Conservation (phyloP, 1,284 basidiomycete species). For the Xerocomus amazonicus region DNA sequence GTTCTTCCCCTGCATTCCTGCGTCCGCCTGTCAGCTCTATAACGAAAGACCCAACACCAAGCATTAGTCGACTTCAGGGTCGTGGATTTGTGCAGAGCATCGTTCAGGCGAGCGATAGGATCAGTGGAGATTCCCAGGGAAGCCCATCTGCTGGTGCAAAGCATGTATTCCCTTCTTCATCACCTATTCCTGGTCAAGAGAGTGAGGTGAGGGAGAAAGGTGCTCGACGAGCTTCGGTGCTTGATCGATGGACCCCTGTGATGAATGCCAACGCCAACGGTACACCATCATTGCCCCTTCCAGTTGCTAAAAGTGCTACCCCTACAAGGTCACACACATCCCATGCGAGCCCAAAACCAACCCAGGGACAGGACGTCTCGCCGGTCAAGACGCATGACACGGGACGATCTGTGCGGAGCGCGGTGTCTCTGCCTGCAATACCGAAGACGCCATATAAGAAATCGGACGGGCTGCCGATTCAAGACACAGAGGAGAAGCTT, state of each 20-base stretch:
- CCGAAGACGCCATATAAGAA: slow-evolving; percentile 29
- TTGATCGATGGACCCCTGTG: slow-evolving; percentile 63
- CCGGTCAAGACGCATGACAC: slow-evolving; percentile 30
- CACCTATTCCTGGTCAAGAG: slow-evolving; percentile 34
- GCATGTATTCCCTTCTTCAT: slow-evolving; percentile 27
- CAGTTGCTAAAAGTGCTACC: slow-evolving; percentile 35
- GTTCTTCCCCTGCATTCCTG: slow-evolving; percentile 56
- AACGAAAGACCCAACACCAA: slow-evolving; percentile 71
- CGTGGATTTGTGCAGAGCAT: slow-evolving; percentile 79
- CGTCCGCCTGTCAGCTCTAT: slow-evolving; percentile 39
- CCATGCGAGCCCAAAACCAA: slow-evolving; percentile 7
- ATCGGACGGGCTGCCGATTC: slow-evolving; percentile 16
- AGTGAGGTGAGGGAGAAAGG: slow-evolving; percentile 31
- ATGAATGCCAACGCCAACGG: slow-evolving; percentile 15
- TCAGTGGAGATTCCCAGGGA: slow-evolving; percentile 37
- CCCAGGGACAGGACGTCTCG: slow-evolving; percentile 22
- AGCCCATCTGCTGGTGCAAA: slow-evolving; percentile 20
- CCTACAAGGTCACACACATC: slow-evolving; percentile 20
- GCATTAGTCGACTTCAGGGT: slow-evolving; percentile 75
- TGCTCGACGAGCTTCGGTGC: slow-evolving; percentile 49
- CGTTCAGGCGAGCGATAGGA: slow-evolving; percentile 61
- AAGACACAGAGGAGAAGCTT: slow-evolving; percentile 26
- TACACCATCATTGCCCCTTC: slow-evolving; percentile 35
- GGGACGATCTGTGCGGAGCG: slow-evolving; percentile 28
- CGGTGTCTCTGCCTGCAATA: slow-evolving; percentile 24